These are phyloP conservation scores for Clausena lansium DNA, from an alignment of 345 rosid genomes.

Conservation along the genomic window DNA sequence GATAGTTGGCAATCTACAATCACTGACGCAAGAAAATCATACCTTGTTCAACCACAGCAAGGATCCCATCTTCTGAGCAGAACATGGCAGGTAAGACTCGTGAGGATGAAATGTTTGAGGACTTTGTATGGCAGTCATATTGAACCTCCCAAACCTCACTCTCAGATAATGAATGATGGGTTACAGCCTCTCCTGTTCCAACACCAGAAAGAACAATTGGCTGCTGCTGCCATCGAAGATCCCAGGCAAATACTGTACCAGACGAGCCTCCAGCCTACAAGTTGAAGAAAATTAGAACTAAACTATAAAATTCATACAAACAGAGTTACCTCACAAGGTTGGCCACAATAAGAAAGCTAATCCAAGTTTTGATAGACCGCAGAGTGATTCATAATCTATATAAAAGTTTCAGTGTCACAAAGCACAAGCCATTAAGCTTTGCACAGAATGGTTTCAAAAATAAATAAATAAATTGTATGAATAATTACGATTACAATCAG, in stretches of 20 bases:
- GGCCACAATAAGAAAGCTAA: not conserved
- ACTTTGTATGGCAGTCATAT: constrained; percentile 58
- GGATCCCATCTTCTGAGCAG: constrained; percentile 93
- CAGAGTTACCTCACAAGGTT: not conserved
- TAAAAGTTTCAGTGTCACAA: not conserved
- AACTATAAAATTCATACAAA: constrained; percentile 9
- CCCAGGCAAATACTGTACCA: constrained; percentile 89
- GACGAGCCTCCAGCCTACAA: constrained; percentile 87
- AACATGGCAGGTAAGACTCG: constrained; percentile 77
- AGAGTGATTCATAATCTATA: not conserved
- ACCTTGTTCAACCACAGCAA: constrained; percentile 82
- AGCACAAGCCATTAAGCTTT: not conserved
- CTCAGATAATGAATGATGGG: constrained; percentile 49
- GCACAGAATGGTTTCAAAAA: not conserved
- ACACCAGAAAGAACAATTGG: constrained; percentile 70
- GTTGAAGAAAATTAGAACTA: constrained; percentile 2
- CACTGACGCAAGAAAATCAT: constrained; percentile 6
- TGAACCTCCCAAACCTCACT: constrained; percentile 95
- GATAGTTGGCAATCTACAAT: no score
- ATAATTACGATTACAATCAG: no score
- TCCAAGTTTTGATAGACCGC: not conserved
- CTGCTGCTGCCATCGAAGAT: constrained; percentile 63
- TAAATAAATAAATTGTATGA: no score
- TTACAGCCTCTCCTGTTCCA: constrained; percentile 35
- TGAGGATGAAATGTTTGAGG: constrained; percentile 54